A percentile compares a stretch with the other conserved stretches of the same genome.
Evolutionary conservation across 352 stramenopile species (phyloP).

Genomic region (Pythium grandisporangium): DNA sequence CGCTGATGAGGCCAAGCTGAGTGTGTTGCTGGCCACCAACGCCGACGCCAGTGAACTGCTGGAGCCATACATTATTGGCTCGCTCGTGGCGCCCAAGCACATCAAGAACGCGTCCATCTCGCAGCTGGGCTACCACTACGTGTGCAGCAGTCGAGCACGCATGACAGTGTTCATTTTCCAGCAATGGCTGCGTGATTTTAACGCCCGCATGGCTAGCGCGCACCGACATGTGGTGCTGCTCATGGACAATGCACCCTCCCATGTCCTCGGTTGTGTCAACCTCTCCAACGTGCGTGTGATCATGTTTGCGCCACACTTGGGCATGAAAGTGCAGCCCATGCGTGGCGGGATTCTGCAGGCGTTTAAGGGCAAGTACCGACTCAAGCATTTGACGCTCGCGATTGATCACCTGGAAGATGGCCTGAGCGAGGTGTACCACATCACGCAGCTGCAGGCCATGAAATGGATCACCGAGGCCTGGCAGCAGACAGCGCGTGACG

Average conservation of each 20-base stretch:
- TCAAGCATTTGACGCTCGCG: slow-evolving; percentile 76
- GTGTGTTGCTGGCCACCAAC: slow-evolving; percentile 65
- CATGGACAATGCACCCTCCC: slow-evolving; percentile 82
- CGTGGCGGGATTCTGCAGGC: slow-evolving; percentile 68
- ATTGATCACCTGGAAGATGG: slow-evolving; percentile 81
- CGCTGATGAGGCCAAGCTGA: slow-evolving; percentile 61
- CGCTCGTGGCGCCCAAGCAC: slow-evolving; percentile 55
- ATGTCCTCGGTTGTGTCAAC: slow-evolving; percentile 68
- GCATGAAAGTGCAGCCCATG: slow-evolving; percentile 84
- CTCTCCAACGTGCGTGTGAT: slow-evolving; percentile 85
- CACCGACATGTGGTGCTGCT: slow-evolving; percentile 78
- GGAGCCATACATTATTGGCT: slow-evolving; percentile 82
- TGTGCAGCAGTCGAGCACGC: slow-evolving; percentile 70
- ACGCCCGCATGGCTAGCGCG: slow-evolving; percentile 76
- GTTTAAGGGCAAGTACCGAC: slow-evolving; percentile 83
- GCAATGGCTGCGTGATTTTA: slow-evolving; percentile 82
- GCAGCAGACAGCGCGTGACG: slow-evolving; percentile 69
- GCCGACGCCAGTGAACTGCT: slow-evolving; percentile 71
- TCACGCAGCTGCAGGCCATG: slow-evolving; percentile 84
- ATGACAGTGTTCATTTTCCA: slow-evolving; percentile 89
- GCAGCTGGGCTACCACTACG: slow-evolving; percentile 82
- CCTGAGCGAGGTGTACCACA: slow-evolving; percentile 62
- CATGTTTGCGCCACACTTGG: slow-evolving; percentile 73
- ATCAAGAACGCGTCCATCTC: slow-evolving; percentile 78
- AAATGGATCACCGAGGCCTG: slow-evolving; percentile 79